Percentiles rank a stretch among this genome's conserved stretches.
Evolutionary conservation across 805 yeast species (phyloP).

Genomic region (Metschnikowia lochheadii): DNA sequence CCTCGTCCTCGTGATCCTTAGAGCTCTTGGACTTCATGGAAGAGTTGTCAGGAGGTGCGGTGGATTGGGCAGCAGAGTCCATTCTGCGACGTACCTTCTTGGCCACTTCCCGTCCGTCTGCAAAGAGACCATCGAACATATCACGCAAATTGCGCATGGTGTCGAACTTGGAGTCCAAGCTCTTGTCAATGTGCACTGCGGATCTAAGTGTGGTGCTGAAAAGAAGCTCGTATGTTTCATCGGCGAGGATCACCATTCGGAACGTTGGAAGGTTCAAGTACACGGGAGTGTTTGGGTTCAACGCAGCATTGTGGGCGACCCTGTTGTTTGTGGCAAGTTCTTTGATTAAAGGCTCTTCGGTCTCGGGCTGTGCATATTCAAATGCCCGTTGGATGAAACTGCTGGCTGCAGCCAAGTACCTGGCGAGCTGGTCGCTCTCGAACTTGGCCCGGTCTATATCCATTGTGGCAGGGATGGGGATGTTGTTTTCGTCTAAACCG

Average conservation of each 20-base stretch:
- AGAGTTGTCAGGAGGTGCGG: conserved; percentile 17
- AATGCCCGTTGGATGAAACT: conserved; percentile 82
- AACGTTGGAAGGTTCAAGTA: conserved; percentile 79
- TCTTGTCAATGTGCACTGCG: conserved; percentile 64
- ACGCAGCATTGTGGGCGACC: conserved; percentile 68
- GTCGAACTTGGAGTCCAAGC: conserved; percentile 43
- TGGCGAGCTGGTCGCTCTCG: conserved; percentile 62
- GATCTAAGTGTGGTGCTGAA: conserved; percentile 65
- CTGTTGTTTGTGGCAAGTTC: conserved; percentile 35
- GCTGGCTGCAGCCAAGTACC: conserved; percentile 85
- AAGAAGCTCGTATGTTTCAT: conserved; percentile 85
- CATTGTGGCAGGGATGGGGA: conserved; percentile 55
- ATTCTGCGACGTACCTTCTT: conserved; percentile 82
- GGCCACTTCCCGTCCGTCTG: conserved; percentile 91
- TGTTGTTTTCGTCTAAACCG: conserved; percentile 21
- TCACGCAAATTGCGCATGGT: conserved; percentile 65
- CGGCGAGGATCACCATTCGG: conserved; percentile 91
- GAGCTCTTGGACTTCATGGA: conserved; percentile 17
- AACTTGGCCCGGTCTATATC: conserved; percentile 60
- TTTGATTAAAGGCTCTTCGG: conserved; percentile 33
- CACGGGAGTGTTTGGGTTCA: conserved; percentile 76
- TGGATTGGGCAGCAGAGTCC: conserved; percentile 57
- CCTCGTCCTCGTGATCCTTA: conserved; percentile 34
- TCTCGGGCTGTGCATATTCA: conserved; percentile 79
- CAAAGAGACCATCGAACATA: conserved; percentile 85